phyloP scores from a whole-genome alignment of 2,329 filamentous ascomycete genomes.

The Monilinia fructigena region DNA sequence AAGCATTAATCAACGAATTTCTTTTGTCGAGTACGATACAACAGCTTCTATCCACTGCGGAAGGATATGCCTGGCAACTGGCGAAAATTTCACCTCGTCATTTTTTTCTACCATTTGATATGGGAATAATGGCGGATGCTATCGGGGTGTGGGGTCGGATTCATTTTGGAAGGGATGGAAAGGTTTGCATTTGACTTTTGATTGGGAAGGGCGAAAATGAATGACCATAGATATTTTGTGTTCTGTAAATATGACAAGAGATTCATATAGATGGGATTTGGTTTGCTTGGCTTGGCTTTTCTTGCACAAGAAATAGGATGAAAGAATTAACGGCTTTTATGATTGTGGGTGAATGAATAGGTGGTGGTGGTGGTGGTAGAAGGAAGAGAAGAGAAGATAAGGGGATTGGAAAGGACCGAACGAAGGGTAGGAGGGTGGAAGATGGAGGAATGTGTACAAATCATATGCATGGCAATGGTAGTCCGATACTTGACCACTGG shows the following conservation, averaged over 20 bases:
- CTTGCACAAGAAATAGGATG: conserved; percentile 20
- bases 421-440: not conserved
- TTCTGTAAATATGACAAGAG: conserved; percentile 1
- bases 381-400: not conserved
- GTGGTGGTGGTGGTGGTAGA: not conserved
- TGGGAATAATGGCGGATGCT: conserved; percentile 1
- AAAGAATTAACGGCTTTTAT: conserved; percentile 18
- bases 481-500: not conserved
- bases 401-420: not conserved
- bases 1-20: conserved; percentile 22
- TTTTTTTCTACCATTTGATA: conserved; percentile 10
- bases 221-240: conserved; percentile 18
- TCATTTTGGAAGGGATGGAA: not conserved
- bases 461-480: conserved; percentile 1
- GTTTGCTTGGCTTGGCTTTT: not conserved
- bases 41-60: not conserved
- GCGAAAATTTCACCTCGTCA: conserved; percentile 14
- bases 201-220: conserved; percentile 13
- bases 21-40: conserved; percentile 12
- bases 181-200: conserved; percentile 5
- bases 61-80: conserved; percentile 9
- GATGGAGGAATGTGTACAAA: conserved; percentile 12
- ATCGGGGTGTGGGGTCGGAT: not conserved
- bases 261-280: conserved; percentile 23
- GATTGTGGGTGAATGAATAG: not conserved